A percentile compares a stretch with the other conserved stretches of the same genome.
Evolutionary conservation across 2,329 filamentous ascomycete species (phyloP).

Genomic region (Ceratocystis huliohia): DNA sequence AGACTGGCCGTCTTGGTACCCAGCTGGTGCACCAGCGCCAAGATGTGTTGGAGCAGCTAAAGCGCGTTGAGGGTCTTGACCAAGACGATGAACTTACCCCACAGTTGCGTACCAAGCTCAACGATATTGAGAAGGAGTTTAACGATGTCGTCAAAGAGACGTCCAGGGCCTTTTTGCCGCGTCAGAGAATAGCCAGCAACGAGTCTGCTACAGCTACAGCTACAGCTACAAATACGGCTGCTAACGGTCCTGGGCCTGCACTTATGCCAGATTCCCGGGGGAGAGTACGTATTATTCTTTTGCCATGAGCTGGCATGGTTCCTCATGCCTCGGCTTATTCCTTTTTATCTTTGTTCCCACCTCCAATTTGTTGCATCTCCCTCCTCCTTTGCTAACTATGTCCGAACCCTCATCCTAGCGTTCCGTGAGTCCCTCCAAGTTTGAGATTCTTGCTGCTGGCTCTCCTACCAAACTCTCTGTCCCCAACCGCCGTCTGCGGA

Average conservation of each 20-base stretch:
- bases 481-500: conserved; percentile 71
- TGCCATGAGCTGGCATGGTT: too few species aligned
- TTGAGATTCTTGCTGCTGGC: conserved; percentile 69
- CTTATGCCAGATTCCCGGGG: conserved; percentile 41
- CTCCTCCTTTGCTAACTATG: not conserved
- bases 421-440: conserved; percentile 60
- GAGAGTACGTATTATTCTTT: conserved; percentile 31
- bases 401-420: conserved; percentile 34
- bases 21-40: conserved; percentile 77
- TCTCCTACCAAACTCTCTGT: conserved; percentile 84
- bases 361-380: too few species aligned
- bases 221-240: not conserved
- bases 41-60: conserved; percentile 66
- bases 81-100: conserved; percentile 66
- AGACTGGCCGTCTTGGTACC: conserved; percentile 79
- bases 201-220: conserved; percentile 34
- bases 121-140: conserved; percentile 86
- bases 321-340: too few species aligned
- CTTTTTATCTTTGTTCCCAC: too few species aligned
- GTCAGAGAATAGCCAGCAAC: conserved; percentile 64
- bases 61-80: conserved; percentile 69
- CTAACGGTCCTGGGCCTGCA: conserved; percentile 33
- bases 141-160: conserved; percentile 86
- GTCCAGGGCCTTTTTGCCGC: conserved; percentile 73
- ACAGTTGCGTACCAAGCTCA: conserved; percentile 69